Evolutionary conservation across 495 filamentous ascomycete genomes (phyloP).

Genomic region (Tuber brumale): DNA sequence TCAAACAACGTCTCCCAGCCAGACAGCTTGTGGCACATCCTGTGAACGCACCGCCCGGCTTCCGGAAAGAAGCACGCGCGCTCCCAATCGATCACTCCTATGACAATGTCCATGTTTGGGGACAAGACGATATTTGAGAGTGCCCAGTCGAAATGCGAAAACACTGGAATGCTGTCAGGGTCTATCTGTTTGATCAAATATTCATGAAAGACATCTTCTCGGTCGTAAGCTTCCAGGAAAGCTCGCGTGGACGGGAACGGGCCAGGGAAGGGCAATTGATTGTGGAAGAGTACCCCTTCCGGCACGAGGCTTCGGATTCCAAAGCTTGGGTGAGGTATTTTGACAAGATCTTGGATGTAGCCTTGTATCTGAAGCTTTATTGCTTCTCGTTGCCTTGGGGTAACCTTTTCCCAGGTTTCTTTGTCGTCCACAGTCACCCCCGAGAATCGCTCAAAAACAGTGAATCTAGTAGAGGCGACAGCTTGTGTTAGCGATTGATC

Average conservation of each 20-base stretch:
- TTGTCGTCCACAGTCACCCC: conserved; percentile 8
- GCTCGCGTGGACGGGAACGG: conserved; percentile 13
- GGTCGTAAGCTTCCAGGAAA: conserved; percentile 4
- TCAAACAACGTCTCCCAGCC: conserved; percentile 19
- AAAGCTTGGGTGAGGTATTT: conserved; percentile 12
- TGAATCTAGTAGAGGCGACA: conserved; percentile 5
- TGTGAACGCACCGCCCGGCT: conserved; percentile 11
- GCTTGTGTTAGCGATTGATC: background rate
- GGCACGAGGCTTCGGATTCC: conserved; percentile 9
- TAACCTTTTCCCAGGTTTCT: conserved; percentile 10
- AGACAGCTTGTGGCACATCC: background rate
- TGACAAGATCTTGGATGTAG: conserved; percentile 6
- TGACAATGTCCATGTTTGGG: conserved; percentile 9
- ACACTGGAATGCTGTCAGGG: conserved; percentile 9
- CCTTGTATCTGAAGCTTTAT: conserved; percentile 10
- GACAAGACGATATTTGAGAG: conserved; percentile 15
- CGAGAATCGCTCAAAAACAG: conserved; percentile 11
- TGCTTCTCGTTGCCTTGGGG: background rate
- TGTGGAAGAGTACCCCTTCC: conserved; percentile 8
- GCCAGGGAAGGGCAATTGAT: conserved; percentile 10
- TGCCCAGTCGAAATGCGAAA: conserved; percentile 17
- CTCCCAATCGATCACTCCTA: conserved; percentile 21
- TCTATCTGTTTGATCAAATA: conserved; percentile 5
- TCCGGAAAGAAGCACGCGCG: conserved; percentile 15
- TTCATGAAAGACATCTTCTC: background rate